Base-by-base conservation (phyloP, 495 filamentous ascomycete species). In the Gamarada debralockiae region DNA sequence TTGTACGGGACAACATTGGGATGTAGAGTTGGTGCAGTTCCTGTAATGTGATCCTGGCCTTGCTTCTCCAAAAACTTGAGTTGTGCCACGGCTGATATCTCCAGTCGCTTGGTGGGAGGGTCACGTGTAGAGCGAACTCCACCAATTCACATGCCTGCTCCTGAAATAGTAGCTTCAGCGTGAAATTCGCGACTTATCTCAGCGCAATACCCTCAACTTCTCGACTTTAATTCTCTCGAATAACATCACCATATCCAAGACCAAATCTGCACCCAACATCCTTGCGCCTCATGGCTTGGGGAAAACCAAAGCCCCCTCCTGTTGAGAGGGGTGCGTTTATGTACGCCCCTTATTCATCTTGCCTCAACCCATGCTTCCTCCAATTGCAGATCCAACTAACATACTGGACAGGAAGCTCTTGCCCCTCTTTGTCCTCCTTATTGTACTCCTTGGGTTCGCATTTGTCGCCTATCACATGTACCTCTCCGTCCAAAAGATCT, bases 401-500 rank as follows among this genome's bases (percentile, higher is more conserved):
- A n/a, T 7, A 12, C 5, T 34, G 14, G 22, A 29, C 52, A 80
- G 79, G 59, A 82, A 81, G 57, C 63, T 92, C 42, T 43, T 92
- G 51, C 89, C 91, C 36, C 79, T 96, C 27, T 55, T 92, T 54
- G 73, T 95, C 65, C 80, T 91, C 42, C 63, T 95, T 62, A 45
- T 83, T 54, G 62, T 92, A 39, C 65, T 92, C 42, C 72, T 63
- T 55, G 68, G 77, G 47, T 64, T 81, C 56, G 86, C 72, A 58
- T 86, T 76, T 56, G 70, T 96, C 56, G 79, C 79, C 46, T 92
- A 86, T 63, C 80, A 87, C 58, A 75, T 86, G 53, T 96, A 90
- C 73, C 72, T 80, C 44, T 84, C 85, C 64, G 67, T 78, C 18
- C 75, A 77, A 56, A 79, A 89, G 61, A 83, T 96, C 55, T 77